phyloP scores from a whole-genome alignment of 1,284 basidiomycete species.

The Polyporus tsugae region DNA sequence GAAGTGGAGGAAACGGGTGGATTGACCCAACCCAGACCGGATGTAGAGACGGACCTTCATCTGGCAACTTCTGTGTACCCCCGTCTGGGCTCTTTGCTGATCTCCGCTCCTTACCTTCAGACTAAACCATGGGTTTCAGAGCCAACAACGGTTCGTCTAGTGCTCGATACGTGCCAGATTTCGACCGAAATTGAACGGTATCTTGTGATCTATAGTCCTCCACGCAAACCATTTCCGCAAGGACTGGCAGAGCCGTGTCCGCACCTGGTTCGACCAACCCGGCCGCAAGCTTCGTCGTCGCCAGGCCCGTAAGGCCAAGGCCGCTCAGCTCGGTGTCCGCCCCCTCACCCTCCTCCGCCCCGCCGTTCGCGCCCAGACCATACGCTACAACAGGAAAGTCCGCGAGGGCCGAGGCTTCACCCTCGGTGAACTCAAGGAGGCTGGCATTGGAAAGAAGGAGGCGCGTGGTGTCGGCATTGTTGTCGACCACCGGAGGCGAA shows the following conservation, averaged over 20 bases:
- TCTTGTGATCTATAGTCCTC: conserved; percentile 64
- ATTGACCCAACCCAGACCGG: conserved; percentile 38
- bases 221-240: conserved; percentile 98
- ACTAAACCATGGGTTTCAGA: conserved; percentile 72
- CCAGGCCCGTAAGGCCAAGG: conserved; percentile 92
- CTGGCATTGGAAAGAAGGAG: conserved; percentile 95
- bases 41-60: conserved; percentile 40
- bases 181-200: conserved; percentile 17
- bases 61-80: conserved; percentile 21
- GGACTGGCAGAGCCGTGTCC: conserved; percentile 96
- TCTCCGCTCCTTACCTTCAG: conserved; percentile 31
- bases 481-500: conserved; percentile 97
- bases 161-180: not conserved
- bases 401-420: conserved; percentile 99
- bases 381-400: conserved; percentile 99
- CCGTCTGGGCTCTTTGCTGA: conserved; percentile 28
- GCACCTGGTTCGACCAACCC: conserved; percentile 99
- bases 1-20: conserved; percentile 42
- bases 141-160: conserved; percentile 78
- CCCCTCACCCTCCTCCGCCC: conserved; percentile 94
- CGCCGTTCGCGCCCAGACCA: conserved; percentile 95
- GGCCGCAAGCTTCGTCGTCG: conserved; percentile 98
- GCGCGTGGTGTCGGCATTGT: conserved; percentile 94
- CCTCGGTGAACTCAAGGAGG: conserved; percentile 92
- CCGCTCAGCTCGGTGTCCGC: conserved; percentile 91